Conservation (phyloP, 805 yeast species). For the Kodamaea kakaduensis region DNA sequence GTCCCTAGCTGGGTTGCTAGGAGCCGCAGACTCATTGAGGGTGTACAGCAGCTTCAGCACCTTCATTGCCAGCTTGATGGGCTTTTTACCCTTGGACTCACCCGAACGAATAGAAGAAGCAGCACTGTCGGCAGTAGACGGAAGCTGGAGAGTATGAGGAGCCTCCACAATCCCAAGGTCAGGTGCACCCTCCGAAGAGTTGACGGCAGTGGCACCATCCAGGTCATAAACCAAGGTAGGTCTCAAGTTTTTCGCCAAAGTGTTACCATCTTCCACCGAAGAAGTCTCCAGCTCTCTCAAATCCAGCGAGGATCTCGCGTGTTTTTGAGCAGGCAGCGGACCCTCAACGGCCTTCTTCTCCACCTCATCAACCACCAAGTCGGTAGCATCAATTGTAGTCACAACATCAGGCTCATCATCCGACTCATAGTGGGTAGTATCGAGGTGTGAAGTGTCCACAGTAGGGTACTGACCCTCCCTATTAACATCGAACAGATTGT, state of each 20-base stretch:
- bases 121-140: conserved; percentile 9
- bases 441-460: conserved; percentile 2
- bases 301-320: neutral
- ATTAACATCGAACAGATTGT: neutral
- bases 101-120: conserved; percentile 27
- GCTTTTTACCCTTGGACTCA: conserved; percentile 27
- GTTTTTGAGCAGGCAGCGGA: neutral
- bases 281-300: neutral
- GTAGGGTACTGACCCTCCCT: neutral
- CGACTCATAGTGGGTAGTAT: neutral
- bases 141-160: conserved; percentile 13
- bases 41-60: conserved; percentile 1
- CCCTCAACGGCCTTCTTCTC: conserved; percentile 14
- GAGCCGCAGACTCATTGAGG: conserved; percentile 8
- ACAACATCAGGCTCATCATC: too few species aligned
- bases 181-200: neutral
- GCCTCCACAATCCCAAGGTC: conserved; percentile 20
- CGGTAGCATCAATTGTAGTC: conserved; percentile 19
- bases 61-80: conserved; percentile 54
- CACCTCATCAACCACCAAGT: conserved; percentile 23
- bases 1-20: conserved; percentile 47
- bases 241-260: neutral
- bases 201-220: neutral
- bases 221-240: neutral
- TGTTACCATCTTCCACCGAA: conserved; percentile 15